Evolutionary conservation across 1,139 yeast species (phyloP).

Genomic region (Nakaseomyces bracarensis): DNA sequence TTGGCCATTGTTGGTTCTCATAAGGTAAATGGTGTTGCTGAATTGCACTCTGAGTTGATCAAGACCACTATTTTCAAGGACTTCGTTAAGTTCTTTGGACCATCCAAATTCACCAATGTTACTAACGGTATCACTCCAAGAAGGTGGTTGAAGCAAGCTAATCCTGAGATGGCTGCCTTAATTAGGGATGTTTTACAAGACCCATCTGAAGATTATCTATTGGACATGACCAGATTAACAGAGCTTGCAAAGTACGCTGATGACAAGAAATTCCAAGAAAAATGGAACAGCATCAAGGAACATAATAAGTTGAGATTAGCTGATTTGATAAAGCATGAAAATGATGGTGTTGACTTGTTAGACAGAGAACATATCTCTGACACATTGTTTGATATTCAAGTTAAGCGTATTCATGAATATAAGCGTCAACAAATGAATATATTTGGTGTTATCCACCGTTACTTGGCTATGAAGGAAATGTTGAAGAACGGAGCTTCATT

Average conservation of each 20-base stretch:
- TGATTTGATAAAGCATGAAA: slow-evolving; percentile 52
- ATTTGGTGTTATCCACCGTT: slow-evolving; percentile 80
- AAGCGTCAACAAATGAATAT: slow-evolving; percentile 92
- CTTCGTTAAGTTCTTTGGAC: slow-evolving; percentile 74
- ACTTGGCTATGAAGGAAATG: slow-evolving; percentile 64
- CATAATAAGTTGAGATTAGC: slow-evolving; percentile 66
- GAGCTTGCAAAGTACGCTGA: slow-evolving; percentile 58
- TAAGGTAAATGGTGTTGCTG: slow-evolving; percentile 93
- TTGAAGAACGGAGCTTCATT: slow-evolving; percentile 38
- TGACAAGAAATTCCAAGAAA: slow-evolving; percentile 56
- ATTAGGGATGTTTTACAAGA: slow-evolving; percentile 54
- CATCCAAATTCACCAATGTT: slow-evolving; percentile 79
- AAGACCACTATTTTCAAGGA: slow-evolving; percentile 85
- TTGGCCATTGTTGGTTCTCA: slow-evolving; percentile 90
- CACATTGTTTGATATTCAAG: slow-evolving; percentile 84
- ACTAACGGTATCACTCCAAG: slow-evolving; percentile 96
- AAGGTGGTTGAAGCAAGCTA: slow-evolving; percentile 93
- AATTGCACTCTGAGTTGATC: slow-evolving; percentile 84
- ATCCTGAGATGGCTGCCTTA: slow-evolving; percentile 66
- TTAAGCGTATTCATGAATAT: slow-evolving; percentile 90
- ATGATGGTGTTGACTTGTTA: slow-evolving; percentile 60
- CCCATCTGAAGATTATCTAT: slow-evolving; percentile 62
- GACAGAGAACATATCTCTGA: slow-evolving; percentile 39
- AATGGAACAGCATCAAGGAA: slow-evolving; percentile 67
- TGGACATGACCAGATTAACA: slow-evolving; percentile 61